A percentile compares a stretch with the other conserved stretches of the same genome.
Evolutionary conservation across 805 yeast genomes (phyloP).

Genomic region (Starmerella powellii): DNA sequence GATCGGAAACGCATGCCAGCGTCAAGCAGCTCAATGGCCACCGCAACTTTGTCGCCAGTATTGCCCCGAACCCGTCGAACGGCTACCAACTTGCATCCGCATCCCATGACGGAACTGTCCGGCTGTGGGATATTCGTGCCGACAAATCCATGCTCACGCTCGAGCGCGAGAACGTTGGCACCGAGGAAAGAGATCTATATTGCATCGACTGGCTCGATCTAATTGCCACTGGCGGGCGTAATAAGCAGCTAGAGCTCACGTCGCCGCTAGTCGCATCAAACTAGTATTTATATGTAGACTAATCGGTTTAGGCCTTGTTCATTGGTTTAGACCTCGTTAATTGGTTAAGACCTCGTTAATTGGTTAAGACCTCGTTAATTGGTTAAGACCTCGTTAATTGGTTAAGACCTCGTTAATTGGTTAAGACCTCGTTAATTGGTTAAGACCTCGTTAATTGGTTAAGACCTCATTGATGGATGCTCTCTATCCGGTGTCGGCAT

Average conservation of each 20-base stretch:
- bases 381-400: too few relatives aligned
- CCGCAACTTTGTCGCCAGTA: conserved; percentile 73
- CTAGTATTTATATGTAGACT: neutral
- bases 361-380: too few relatives aligned
- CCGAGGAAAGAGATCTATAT: conserved; percentile 52
- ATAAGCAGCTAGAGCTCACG: conserved; percentile 82
- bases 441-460: too few relatives aligned
- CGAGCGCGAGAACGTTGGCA: conserved; percentile 45
- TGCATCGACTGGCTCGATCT: conserved; percentile 81
- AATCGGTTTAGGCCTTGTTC: neutral
- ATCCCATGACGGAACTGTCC: conserved; percentile 92
- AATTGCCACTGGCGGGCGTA: conserved; percentile 86
- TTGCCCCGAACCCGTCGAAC: conserved; percentile 63
- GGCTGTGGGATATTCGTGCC: conserved; percentile 92
- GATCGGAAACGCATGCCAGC: conserved; percentile 49
- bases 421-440: too few relatives aligned
- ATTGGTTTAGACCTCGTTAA: neutral
- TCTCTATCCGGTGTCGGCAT: too few relatives aligned
- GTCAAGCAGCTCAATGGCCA: conserved; percentile 75
- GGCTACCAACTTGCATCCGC: conserved; percentile 77
- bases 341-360: too few relatives aligned
- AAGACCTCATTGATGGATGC: too few relatives aligned
- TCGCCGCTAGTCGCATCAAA: neutral
- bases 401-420: too few relatives aligned
- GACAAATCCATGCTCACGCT: conserved; percentile 71